Conservation (phyloP, 1,284 basidiomycete genomes). For the Omphalotus olearius region DNA sequence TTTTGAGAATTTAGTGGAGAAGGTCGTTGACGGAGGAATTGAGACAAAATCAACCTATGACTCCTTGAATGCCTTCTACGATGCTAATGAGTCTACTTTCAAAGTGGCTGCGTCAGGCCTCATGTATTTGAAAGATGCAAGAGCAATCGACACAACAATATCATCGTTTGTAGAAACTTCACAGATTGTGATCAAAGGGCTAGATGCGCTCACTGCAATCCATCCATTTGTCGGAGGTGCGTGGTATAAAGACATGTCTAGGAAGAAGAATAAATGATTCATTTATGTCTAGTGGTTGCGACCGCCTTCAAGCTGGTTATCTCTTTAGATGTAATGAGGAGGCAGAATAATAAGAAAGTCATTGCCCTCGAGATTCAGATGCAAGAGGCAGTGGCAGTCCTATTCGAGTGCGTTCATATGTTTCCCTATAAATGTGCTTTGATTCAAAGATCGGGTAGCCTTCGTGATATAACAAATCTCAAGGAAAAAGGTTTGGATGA, state of each 20-base stretch:
- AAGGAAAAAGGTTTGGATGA: conserved; percentile 24
- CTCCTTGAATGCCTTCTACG: conserved; percentile 4
- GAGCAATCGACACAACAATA: conserved; percentile 18
- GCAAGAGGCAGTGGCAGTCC: conserved; percentile 38
- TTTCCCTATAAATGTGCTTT: neutral
- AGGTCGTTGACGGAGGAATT: neutral
- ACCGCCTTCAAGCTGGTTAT: conserved; percentile 39
- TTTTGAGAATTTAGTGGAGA: neutral
- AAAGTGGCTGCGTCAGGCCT: conserved; percentile 3
- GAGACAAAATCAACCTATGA: conserved; percentile 3
- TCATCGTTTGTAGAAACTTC: conserved; percentile 19
- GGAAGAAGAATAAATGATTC: neutral
- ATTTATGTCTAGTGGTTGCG: conserved; percentile 31
- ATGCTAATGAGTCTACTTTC: conserved; percentile 3
- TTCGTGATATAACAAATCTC: conserved; percentile 17
- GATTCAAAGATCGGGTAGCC: neutral
- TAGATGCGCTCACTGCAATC: conserved; percentile 21
- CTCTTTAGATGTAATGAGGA: conserved; percentile 33
- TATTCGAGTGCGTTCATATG: conserved; percentile 33
- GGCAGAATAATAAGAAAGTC: conserved; percentile 41
- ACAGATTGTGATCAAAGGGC: conserved; percentile 21
- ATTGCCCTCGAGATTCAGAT: conserved; percentile 36
- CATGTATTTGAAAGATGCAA: conserved; percentile 6
- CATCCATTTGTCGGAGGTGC: conserved; percentile 28
- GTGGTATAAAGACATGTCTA: neutral